Percentiles rank a stretch among this genome's conserved stretches.
phyloP scores from a whole-genome alignment of 352 stramenopile genomes.

The Globisporangium heterothallicum region DNA sequence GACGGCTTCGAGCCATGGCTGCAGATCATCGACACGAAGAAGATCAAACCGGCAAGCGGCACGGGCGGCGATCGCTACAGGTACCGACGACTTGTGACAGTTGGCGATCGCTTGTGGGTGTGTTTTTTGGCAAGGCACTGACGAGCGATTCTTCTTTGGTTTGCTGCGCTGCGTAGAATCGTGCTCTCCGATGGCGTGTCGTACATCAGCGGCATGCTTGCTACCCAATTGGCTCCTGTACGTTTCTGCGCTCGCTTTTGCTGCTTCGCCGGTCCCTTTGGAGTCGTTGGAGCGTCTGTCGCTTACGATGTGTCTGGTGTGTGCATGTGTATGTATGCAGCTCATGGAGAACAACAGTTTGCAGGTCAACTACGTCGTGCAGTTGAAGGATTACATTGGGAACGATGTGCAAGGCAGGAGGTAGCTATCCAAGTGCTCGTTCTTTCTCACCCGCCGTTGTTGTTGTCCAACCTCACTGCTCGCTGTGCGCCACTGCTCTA shows the following conservation, averaged over 20 bases:
- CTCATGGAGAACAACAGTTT: constrained; percentile 80
- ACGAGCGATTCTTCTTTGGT: neutral
- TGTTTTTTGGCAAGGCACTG: neutral
- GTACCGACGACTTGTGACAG: too few species aligned
- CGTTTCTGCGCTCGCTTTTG: constrained; percentile 1
- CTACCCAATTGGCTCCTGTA: constrained; percentile 74
- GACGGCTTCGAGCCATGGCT: constrained; percentile 86
- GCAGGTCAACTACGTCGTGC: constrained; percentile 79
- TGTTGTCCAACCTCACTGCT: neutral
- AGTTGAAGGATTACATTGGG: constrained; percentile 79
- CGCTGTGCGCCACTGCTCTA: constrained; percentile 3
- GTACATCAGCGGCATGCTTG: constrained; percentile 86
- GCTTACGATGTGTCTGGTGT: neutral
- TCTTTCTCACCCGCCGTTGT: neutral
- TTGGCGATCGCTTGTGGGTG: too few species aligned
- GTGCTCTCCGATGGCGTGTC: constrained; percentile 74
- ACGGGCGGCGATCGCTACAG: constrained; percentile 73
- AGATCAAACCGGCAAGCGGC: constrained; percentile 79
- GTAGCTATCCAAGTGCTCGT: constrained; percentile 8
- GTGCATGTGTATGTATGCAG: constrained; percentile 15
- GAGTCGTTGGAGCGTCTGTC: neutral
- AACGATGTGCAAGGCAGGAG: constrained; percentile 80
- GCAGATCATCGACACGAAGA: constrained; percentile 86
- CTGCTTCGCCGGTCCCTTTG: neutral
- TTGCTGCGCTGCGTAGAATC: constrained; percentile 24